phyloP scores from a whole-genome alignment of 2,329 filamentous ascomycete species.

The Metarhizium guizhouense region DNA sequence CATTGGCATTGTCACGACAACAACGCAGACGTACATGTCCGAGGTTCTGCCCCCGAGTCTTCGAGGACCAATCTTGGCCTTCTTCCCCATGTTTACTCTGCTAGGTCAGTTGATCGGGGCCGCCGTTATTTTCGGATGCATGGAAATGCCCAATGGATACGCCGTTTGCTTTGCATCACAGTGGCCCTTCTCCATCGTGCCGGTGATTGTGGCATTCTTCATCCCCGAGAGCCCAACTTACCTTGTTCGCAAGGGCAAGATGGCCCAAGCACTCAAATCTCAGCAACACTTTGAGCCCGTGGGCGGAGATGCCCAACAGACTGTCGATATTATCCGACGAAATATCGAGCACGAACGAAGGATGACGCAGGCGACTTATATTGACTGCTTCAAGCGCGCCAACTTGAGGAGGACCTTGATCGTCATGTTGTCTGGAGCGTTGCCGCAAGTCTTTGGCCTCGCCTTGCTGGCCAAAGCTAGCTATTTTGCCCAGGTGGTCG shows the following conservation, averaged over 20 bases:
- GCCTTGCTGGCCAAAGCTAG: conserved; percentile 32
- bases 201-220: conserved; percentile 31
- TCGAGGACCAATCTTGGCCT: conserved; percentile 36
- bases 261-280: conserved; percentile 31
- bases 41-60: conserved; percentile 37
- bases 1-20: conserved; percentile 34
- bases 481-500: conserved; percentile 29
- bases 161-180: conserved; percentile 32
- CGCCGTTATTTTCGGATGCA: conserved; percentile 27
- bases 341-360: conserved; percentile 34
- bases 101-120: conserved; percentile 38
- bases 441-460: conserved; percentile 37
- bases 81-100: conserved; percentile 40
- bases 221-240: conserved; percentile 44
- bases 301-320: conserved; percentile 27
- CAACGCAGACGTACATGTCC: conserved; percentile 38
- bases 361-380: conserved; percentile 24
- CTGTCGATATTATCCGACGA: conserved; percentile 34
- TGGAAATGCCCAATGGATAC: conserved; percentile 24
- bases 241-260: conserved; percentile 31
- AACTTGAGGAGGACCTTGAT: conserved; percentile 34
- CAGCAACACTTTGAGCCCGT: conserved; percentile 39
- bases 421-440: conserved; percentile 29
- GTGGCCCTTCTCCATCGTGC: conserved; percentile 33
- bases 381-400: conserved; percentile 32